These are phyloP conservation scores for Coemansia asiatica DNA, from an alignment of 192 early-diverging fungal genomes.

Conservation along the genomic window DNA sequence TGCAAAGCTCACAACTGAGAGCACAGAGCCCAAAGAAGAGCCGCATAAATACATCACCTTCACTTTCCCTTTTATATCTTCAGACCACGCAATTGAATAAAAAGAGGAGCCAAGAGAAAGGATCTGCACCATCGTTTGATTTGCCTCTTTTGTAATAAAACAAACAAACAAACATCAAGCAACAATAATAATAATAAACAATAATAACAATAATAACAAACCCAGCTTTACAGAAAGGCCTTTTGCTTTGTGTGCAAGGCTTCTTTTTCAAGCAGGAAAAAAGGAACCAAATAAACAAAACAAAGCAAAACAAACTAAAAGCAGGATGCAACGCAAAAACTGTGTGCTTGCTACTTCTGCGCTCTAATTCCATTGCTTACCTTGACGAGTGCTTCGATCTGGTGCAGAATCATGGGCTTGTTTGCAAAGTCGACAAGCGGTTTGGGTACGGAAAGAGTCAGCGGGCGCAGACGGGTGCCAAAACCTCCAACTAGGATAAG, in stretches of 20 bases:
- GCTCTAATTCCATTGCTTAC: conserved; percentile 50
- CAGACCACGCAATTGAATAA: conserved; percentile 1
- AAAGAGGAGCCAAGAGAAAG: conserved; percentile 1
- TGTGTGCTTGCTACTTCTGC: background rate
- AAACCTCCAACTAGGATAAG: conserved; percentile 89
- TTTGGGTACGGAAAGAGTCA: conserved; percentile 96
- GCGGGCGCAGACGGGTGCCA: conserved; percentile 96
- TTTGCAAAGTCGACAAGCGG: conserved; percentile 99
- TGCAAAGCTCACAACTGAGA: background rate
- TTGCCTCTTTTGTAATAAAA: conserved; percentile 1
- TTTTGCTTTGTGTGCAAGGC: background rate
- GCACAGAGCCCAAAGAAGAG: background rate
- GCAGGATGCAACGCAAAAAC: background rate
- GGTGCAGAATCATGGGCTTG: conserved; percentile 98
- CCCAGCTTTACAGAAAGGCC: no score
- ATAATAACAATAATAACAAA: background rate
- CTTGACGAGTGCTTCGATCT: conserved; percentile 96
- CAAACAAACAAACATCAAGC: background rate
- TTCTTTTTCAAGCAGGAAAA: background rate
- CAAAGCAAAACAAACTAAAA: conserved; percentile 6
- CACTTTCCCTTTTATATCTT: background rate
- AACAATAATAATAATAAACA: background rate
- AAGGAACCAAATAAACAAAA: background rate
- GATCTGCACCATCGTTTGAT: conserved; percentile 13
- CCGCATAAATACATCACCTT: background rate